phyloP scores from a whole-genome alignment of 805 yeast species.

The Ogataea nonfermentans region DNA sequence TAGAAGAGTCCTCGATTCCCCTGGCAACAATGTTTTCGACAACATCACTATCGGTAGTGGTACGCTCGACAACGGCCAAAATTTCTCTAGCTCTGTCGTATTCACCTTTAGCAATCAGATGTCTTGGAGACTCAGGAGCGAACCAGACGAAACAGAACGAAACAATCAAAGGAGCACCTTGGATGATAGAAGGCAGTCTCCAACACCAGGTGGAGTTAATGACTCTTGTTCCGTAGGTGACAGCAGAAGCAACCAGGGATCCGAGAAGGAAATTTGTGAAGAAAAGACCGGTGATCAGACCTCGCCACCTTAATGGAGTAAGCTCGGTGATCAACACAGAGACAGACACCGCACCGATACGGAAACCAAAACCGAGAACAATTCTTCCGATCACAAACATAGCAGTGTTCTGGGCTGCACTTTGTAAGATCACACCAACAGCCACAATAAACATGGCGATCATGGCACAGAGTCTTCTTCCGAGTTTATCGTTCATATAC shows the following conservation, averaged over 20 bases:
- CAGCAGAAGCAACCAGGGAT: conserved; percentile 44
- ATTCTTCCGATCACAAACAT: conserved; percentile 43
- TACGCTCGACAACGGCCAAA: conserved; percentile 36
- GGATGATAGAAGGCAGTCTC: conserved; percentile 52
- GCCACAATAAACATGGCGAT: conserved; percentile 51
- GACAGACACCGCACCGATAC: conserved; percentile 40
- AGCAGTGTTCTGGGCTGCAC: conserved; percentile 27
- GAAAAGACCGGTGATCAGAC: conserved; percentile 39
- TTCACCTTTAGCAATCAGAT: conserved; percentile 34
- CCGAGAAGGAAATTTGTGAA: conserved; percentile 46
- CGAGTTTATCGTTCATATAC: conserved; percentile 30
- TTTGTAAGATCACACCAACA: conserved; percentile 52
- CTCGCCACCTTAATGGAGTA: conserved; percentile 43
- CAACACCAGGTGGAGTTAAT: conserved; percentile 43
- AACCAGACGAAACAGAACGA: conserved; percentile 8
- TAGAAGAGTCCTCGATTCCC: conserved; percentile 22
- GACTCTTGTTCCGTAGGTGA: conserved; percentile 40
- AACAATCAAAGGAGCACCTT: conserved; percentile 21
- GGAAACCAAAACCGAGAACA: conserved; percentile 44
- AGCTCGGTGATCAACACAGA: conserved; percentile 49
- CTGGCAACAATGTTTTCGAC: conserved; percentile 27
- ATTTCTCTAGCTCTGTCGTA: conserved; percentile 35
- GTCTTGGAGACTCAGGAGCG: conserved; percentile 44
- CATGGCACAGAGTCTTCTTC: conserved; percentile 57
- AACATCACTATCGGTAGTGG: conserved; percentile 29